Conservation (phyloP, 176 grass and related monocot genomes). For the Oryza longistaminata region DNA sequence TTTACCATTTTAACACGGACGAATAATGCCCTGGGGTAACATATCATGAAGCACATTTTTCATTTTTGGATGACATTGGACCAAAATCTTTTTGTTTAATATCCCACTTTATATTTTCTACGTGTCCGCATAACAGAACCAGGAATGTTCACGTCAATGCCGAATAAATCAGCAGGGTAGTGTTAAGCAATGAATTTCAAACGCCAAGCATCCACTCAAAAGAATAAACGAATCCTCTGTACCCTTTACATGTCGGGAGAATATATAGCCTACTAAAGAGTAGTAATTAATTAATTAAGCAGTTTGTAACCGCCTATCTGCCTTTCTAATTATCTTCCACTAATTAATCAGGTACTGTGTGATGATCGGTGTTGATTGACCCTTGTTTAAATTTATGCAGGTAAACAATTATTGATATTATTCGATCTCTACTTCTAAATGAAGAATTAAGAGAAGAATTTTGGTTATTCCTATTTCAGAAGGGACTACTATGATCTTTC, state of each 20-base stretch:
- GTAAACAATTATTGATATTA: slow-evolving; percentile 14
- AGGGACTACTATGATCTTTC: too few species aligned
- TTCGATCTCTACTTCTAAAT: background rate
- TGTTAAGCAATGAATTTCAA: slow-evolving; percentile 27
- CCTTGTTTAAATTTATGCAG: background rate
- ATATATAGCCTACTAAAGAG: slow-evolving; percentile 22
- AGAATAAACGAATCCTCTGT: slow-evolving; percentile 30
- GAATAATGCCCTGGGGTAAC: slow-evolving; percentile 30
- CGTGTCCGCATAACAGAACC: slow-evolving; percentile 2
- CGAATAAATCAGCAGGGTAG: slow-evolving; percentile 1
- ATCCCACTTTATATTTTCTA: slow-evolving; percentile 10
- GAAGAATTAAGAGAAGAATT: too few species aligned
- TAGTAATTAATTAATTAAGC: background rate
- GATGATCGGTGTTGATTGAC: slow-evolving; percentile 30
- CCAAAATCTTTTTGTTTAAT: background rate
- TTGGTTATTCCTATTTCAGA: too few species aligned
- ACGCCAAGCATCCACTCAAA: background rate
- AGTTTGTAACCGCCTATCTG: background rate
- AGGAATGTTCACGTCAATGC: slow-evolving; percentile 25
- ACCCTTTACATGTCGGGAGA: slow-evolving; percentile 19
- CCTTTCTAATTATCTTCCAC: background rate
- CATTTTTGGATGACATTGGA: slow-evolving; percentile 2
- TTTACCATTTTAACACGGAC: background rate
- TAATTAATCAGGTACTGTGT: background rate
- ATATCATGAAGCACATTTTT: slow-evolving; percentile 14